Conservation (phyloP, 2,329 filamentous ascomycete species). For the Colletotrichum agaves region DNA sequence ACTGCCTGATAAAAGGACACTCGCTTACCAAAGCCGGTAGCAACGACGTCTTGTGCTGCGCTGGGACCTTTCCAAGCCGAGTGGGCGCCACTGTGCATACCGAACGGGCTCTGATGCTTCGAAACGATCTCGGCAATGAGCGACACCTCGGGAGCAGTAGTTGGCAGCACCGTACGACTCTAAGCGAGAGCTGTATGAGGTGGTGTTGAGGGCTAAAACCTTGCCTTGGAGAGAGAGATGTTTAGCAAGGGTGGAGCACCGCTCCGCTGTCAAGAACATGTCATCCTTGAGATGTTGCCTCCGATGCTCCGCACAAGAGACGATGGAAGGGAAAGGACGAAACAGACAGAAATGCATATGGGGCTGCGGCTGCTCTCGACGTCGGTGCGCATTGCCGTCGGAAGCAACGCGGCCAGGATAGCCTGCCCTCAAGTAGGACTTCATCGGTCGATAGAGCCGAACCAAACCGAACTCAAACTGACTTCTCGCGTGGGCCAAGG, state of each 20-base stretch:
- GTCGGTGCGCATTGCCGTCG: neutral
- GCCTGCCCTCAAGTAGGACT: neutral
- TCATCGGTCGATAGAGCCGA: slow-evolving; percentile 1
- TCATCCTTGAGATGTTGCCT: no score
- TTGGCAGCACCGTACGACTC: slow-evolving; percentile 39
- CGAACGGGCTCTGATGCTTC: slow-evolving; percentile 43
- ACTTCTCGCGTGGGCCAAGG: neutral
- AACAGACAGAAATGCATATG: slow-evolving; percentile 14
- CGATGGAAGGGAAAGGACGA: neutral
- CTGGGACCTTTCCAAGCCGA: slow-evolving; percentile 41
- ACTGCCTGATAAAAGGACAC: fast-evolving
- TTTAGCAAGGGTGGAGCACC: slow-evolving; percentile 42
- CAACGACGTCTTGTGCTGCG: slow-evolving; percentile 42
- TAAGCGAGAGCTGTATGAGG: slow-evolving; percentile 41
- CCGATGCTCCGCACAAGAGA: neutral
- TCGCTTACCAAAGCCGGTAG: slow-evolving; percentile 41
- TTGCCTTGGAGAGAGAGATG: slow-evolving; percentile 41
- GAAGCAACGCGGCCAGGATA: neutral
- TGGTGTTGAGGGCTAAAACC: slow-evolving; percentile 38
- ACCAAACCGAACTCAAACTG: neutral
- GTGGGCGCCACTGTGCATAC: slow-evolving; percentile 44
- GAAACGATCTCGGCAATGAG: slow-evolving; percentile 39
- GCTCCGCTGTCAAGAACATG: neutral
- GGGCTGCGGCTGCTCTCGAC: slow-evolving; percentile 9
- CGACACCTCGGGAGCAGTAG: slow-evolving; percentile 32